Percentiles rank a stretch among this genome's conserved stretches.
These are phyloP conservation scores for Wickerhamiella slavikovae DNA, from an alignment of 805 yeast genomes.

Conservation along the genomic window DNA sequence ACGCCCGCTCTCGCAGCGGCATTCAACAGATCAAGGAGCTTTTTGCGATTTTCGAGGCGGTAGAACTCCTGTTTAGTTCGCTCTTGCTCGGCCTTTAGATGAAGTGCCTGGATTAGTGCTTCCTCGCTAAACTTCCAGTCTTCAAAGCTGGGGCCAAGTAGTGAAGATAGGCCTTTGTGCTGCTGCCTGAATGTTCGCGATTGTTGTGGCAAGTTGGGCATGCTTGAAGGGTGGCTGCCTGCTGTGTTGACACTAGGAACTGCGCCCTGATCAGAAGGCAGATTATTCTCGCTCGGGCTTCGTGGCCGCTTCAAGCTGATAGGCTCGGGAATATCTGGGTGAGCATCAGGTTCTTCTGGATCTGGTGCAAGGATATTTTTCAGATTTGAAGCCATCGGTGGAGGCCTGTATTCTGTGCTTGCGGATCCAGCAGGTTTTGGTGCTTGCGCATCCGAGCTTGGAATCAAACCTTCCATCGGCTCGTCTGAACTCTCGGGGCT, in stretches of 20 bases:
- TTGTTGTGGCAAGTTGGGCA: not conserved
- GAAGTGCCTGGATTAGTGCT: conserved; percentile 36
- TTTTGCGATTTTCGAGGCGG: conserved; percentile 38
- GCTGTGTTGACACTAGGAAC: not conserved
- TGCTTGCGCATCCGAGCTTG: too few species aligned
- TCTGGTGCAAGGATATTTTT: too few species aligned
- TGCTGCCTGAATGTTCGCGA: not conserved
- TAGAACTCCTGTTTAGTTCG: conserved; percentile 63
- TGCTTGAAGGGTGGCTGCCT: not conserved
- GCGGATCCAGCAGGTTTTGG: too few species aligned
- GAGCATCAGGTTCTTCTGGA: too few species aligned
- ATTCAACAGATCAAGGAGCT: conserved; percentile 40
- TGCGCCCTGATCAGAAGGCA: too few species aligned
- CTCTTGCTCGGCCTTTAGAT: conserved; percentile 52
- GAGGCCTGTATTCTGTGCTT: too few species aligned
- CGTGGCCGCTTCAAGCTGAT: too few species aligned
- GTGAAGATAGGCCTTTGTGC: conserved; percentile 6
- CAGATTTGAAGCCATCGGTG: too few species aligned
- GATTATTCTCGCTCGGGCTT: too few species aligned
- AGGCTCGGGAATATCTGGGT: too few species aligned
- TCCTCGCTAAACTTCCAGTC: conserved; percentile 37
- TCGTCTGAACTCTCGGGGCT: too few species aligned
- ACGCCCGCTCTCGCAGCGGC: conserved; percentile 39
- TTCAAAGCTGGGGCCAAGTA: conserved; percentile 33
- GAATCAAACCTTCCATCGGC: too few species aligned